Evolutionary conservation across 768 basidiomycete species (phyloP), one percentile per base, ranked within the genome.

Genomic region (Amanita thiersii): DNA sequence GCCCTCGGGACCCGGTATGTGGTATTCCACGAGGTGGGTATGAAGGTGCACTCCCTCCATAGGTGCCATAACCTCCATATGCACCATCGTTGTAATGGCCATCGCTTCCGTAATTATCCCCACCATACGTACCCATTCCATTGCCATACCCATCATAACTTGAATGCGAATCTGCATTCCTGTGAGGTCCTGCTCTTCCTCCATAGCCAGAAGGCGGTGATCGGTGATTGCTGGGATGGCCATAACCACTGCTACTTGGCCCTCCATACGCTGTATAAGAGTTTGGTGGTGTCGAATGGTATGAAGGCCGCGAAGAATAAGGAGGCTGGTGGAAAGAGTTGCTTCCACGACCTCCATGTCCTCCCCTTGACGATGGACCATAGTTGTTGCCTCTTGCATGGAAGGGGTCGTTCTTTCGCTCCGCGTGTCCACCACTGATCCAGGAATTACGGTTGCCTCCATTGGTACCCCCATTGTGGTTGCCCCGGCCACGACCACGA

Each of bases 401-500:
- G 59, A 70, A 73, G n/a, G 65, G 64, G 45, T 72, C 71, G 42
- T 68, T 68, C 23, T 66, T 62, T 26, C 45, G 56, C 11, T 66
- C 62, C 50, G 69, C 64, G 14, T 51, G 52, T 9, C 55, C 54
- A 35, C 56, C 54, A 29, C 51, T 52, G 12, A 53, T 52, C 55
- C 55, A 53, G n/a, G 37, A 38, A 33, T 45, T 39, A 25, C 38
- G 38, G 14, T 30, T 23, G 11, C 18, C 26, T 38, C 43, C 43
- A 37, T 44, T 36, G 25, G 23, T 26, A 20, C 35, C 29, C 10
- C 36, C 44, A 19, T 24, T 19, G 5, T 37, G 36, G 15, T 72
- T 68, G 14, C 75, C 74, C 26, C 78, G 69, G 30, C 71, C 70
- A 44, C 74, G 65, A 23, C 66, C 61, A 0, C 64, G 58, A 31